Evolutionary conservation across 176 grass and related monocot genomes (phyloP).

Genomic region (Eleusine indica): DNA sequence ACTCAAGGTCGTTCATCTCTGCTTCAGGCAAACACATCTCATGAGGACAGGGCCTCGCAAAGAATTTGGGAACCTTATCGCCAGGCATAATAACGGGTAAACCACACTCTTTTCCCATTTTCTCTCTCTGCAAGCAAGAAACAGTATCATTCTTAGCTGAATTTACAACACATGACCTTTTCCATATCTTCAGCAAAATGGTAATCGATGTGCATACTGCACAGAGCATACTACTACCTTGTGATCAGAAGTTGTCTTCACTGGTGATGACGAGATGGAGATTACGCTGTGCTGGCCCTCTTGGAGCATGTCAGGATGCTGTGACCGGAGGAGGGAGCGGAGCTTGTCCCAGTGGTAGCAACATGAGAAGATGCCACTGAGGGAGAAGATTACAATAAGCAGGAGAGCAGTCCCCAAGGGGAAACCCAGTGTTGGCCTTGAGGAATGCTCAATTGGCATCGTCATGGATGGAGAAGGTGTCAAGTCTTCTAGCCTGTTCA

Average conservation of each 20-base stretch:
- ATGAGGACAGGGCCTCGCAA: constrained; percentile 77
- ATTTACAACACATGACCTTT: not conserved
- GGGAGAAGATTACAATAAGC: constrained; percentile 85
- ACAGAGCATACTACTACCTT: constrained; percentile 38
- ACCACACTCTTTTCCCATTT: constrained; percentile 52
- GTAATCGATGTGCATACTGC: not conserved
- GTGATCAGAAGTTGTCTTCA: constrained; percentile 42
- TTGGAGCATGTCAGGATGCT: constrained; percentile 30
- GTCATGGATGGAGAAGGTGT: constrained; percentile 54
- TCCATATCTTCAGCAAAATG: not conserved
- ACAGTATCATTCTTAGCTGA: not conserved
- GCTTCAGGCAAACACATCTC: constrained; percentile 29
- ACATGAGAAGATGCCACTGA: constrained; percentile 85
- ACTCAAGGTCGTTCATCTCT: constrained; percentile 2
- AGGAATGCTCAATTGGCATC: constrained; percentile 39
- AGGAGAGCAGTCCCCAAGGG: constrained; percentile 82
- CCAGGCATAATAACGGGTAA: constrained; percentile 92
- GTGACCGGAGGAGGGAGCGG: constrained; percentile 54
- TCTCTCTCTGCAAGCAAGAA: constrained; percentile 45
- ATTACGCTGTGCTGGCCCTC: constrained; percentile 39
- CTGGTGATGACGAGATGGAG: constrained; percentile 30
- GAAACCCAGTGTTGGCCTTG: constrained; percentile 77
- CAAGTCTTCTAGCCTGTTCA: constrained; percentile 48
- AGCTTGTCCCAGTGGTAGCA: constrained; percentile 99
- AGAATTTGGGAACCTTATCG: constrained; percentile 77